Percentiles rank a stretch among this genome's conserved stretches.
These are phyloP conservation scores for Phytopythium delawarense DNA, from an alignment of 352 stramenopile species.

Conservation along the genomic window DNA sequence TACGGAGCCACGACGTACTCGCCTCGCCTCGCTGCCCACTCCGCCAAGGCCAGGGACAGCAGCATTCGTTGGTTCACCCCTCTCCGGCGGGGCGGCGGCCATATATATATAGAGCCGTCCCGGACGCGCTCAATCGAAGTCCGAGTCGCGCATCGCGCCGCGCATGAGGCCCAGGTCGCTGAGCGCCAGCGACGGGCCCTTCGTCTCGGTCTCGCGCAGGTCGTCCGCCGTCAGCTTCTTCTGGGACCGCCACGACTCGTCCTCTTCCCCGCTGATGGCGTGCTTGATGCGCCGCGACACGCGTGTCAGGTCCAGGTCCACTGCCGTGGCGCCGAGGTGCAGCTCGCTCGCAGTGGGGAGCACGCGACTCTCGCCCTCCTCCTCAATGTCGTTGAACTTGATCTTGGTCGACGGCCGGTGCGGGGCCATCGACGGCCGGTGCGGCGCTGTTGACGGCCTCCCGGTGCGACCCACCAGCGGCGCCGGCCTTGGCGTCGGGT, in stretches of 20 bases:
- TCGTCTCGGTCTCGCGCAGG: slow-evolving; percentile 32
- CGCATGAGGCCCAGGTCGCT: slow-evolving; percentile 34
- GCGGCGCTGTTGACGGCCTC: neutral
- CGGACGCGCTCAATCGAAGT: slow-evolving; percentile 14
- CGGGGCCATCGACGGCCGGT: slow-evolving; percentile 8
- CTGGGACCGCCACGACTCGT: slow-evolving; percentile 16
- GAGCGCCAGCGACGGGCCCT: slow-evolving; percentile 33
- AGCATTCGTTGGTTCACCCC: neutral
- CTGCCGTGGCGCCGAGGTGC: slow-evolving; percentile 24
- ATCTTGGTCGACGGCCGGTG: slow-evolving; percentile 24
- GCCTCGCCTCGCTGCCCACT: no score
- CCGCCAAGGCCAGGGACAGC: neutral
- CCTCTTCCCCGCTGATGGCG: slow-evolving; percentile 24
- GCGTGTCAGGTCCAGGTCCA: slow-evolving; percentile 46
- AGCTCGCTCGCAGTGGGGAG: slow-evolving; percentile 9
- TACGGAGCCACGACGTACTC: neutral
- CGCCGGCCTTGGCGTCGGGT: slow-evolving; percentile 8
- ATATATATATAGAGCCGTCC: neutral
- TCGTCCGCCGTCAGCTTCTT: slow-evolving; percentile 50
- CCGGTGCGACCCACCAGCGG: neutral
- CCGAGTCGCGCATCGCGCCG: slow-evolving; percentile 16
- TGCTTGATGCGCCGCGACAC: slow-evolving; percentile 48
- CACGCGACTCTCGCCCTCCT: slow-evolving; percentile 19
- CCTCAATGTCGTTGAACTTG: slow-evolving; percentile 61
- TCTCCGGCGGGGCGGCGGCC: neutral